phyloP scores from a whole-genome alignment of 805 yeast genomes.

The Candida chauliodis region DNA sequence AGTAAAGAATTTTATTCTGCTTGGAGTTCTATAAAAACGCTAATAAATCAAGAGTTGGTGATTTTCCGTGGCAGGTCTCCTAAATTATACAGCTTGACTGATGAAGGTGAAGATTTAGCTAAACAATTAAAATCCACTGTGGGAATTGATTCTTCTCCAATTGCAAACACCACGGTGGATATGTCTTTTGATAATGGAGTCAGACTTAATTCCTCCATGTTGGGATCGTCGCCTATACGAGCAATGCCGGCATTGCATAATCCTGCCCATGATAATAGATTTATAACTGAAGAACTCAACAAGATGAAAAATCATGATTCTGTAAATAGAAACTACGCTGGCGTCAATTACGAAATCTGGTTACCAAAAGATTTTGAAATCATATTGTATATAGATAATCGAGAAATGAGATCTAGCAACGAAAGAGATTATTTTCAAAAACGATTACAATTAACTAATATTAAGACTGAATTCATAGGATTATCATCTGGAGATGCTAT shows the following conservation, averaged over 20 bases:
- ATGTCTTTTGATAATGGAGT: constrained; percentile 35
- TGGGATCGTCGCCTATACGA: constrained; percentile 1
- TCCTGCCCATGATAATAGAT: constrained; percentile 4
- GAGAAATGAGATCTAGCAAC: constrained; percentile 69
- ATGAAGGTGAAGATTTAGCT: constrained; percentile 66
- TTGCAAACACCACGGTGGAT: constrained; percentile 12
- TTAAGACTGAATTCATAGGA: constrained; percentile 50
- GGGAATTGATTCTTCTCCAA: constrained; percentile 22
- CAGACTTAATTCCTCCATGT: constrained; percentile 17
- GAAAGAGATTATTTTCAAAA: constrained; percentile 70
- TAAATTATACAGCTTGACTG: constrained; percentile 58
- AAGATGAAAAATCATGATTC: constrained; percentile 6
- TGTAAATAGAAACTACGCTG: constrained; percentile 16
- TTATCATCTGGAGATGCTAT: constrained; percentile 82
- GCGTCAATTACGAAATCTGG: constrained; percentile 54
- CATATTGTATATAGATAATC: constrained; percentile 65
- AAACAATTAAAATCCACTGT: constrained; percentile 49
- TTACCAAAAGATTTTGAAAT: constrained; percentile 54
- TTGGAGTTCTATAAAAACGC: constrained; percentile 66
- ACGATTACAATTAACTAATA: constrained; percentile 47
- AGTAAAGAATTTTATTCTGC: constrained; percentile 67
- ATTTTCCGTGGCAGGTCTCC: constrained; percentile 53
- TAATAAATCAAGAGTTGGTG: constrained; percentile 60
- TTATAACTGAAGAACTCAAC: background rate
- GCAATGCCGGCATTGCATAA: background rate